These are phyloP conservation scores for Pleurotus eryngii DNA, from an alignment of 768 basidiomycete genomes.

Conservation along the genomic window DNA sequence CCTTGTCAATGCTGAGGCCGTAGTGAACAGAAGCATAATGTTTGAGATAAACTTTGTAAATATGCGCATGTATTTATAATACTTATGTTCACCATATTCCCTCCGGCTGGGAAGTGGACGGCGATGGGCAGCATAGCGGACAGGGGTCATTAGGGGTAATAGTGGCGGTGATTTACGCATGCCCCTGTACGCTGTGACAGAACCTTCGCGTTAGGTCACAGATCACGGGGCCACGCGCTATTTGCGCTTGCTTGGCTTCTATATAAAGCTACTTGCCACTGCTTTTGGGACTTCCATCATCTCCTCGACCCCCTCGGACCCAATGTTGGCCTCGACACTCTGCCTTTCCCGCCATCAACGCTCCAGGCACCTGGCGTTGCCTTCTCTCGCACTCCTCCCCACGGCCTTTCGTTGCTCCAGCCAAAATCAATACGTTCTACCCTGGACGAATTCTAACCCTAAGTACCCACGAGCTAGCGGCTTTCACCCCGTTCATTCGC, in stretches of 20 bases:
- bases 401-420: conserved; percentile 40
- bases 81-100: too few relatives aligned
- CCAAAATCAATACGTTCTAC: conserved; percentile 45
- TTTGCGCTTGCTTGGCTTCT: not conserved
- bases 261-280: not conserved
- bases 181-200: too few relatives aligned
- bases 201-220: too few relatives aligned
- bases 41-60: too few relatives aligned
- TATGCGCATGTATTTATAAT: too few relatives aligned
- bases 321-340: conserved; percentile 1
- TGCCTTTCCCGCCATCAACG: conserved; percentile 40
- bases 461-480: conserved; percentile 36
- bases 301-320: conserved; percentile 2
- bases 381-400: conserved; percentile 23
- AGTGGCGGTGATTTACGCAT: too few relatives aligned
- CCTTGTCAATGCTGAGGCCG: too few relatives aligned
- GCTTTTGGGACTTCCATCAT: not conserved
- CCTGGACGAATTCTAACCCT: conserved; percentile 62
- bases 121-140: too few relatives aligned
- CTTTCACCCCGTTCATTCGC: conserved; percentile 28
- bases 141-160: too few relatives aligned
- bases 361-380: conserved; percentile 42
- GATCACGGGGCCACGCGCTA: not conserved
- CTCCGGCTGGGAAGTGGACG: too few relatives aligned
- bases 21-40: too few relatives aligned